A percentile compares a stretch with the other conserved stretches of the same genome.
Evolutionary conservation across 352 stramenopile genomes (phyloP).

Genomic region (Phytopythium helicoides): DNA sequence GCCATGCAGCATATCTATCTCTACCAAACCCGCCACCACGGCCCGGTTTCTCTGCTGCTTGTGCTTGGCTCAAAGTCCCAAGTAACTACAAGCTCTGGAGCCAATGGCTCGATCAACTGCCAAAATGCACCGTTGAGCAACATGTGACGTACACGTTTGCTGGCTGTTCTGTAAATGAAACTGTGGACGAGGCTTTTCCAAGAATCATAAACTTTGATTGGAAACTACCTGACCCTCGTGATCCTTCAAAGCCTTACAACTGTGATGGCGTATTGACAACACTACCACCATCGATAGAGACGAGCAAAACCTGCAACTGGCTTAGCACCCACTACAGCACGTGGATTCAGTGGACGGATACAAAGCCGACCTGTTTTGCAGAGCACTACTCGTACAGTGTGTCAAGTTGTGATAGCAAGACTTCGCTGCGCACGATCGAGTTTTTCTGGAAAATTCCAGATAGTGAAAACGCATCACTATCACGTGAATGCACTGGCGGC

Average conservation of each 20-base stretch:
- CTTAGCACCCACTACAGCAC: constrained; percentile 21
- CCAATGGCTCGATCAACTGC: constrained; percentile 31
- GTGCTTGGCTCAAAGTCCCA: constrained; percentile 32
- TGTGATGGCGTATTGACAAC: constrained; percentile 23
- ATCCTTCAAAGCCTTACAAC: constrained; percentile 34
- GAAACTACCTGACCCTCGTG: constrained; percentile 26
- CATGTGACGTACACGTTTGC: constrained; percentile 31
- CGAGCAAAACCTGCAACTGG: constrained; percentile 39
- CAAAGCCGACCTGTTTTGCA: constrained; percentile 27
- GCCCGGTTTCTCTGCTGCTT: constrained; percentile 32
- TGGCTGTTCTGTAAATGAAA: constrained; percentile 15
- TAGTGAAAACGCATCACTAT: constrained; percentile 18
- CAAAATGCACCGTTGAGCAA: constrained; percentile 26
- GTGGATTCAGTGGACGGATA: constrained; percentile 33
- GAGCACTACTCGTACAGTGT: constrained; percentile 43
- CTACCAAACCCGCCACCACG: not conserved
- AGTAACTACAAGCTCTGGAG: constrained; percentile 40
- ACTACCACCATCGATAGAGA: constrained; percentile 23
- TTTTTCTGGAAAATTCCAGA: constrained; percentile 37
- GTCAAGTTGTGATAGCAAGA: constrained; percentile 18
- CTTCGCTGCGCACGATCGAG: constrained; percentile 13
- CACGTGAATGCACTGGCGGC: constrained; percentile 31
- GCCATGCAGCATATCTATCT: not conserved
- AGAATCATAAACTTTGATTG: constrained; percentile 30
- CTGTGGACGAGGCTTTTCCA: constrained; percentile 17